Evolutionary conservation across 176 grass and related monocot genomes (phyloP), one percentile per base, ranked within the genome.

Genomic region (Oryza rufipogon): DNA sequence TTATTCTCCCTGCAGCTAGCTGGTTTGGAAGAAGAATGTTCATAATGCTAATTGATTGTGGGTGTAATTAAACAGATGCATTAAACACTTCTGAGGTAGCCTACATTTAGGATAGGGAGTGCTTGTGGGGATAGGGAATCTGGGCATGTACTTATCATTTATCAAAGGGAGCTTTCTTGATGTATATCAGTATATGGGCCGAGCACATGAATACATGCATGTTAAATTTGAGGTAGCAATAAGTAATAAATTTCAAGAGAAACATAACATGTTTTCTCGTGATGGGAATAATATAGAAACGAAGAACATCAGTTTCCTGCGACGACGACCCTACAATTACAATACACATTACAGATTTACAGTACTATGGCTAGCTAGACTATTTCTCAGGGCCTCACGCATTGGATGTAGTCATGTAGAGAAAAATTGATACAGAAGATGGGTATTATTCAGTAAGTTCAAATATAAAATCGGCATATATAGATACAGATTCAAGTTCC

Each of bases 11-110:
- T 78, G 73, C 80, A 73, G 66, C 46, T 28, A 64, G 79, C 66
- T 66, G 83, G 56, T 77, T 86, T 86, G 82, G 34, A 72, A 77
- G 75, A 41, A 72, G 78, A 85, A 86, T 86, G 66, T 32, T 67
- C 13, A 11, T 79, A 79, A 71, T 56, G 45, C 17, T 33, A 86
- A 73, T 78, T 82, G 49, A 90, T 79, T 82, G 73, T 74, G 36
- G 46, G 20, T 68, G 46, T 74, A 63, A 23, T 63, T 63, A 77
- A 82, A 85, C 86, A 84, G n/a, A 67, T 41, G 34, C 70, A 85
- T 73, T 81, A 16, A 86, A 66, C 83, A 71, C 73, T 14, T 54
- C 23, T 52, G 23, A 4, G 46, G 83, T 72, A 58, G 60, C 25
- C 19, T 64, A 19, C 41, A 58, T 58, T n/a, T 76, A 11, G 74